phyloP scores from a whole-genome alignment of 805 yeast genomes.

The Yarrowia bubula region DNA sequence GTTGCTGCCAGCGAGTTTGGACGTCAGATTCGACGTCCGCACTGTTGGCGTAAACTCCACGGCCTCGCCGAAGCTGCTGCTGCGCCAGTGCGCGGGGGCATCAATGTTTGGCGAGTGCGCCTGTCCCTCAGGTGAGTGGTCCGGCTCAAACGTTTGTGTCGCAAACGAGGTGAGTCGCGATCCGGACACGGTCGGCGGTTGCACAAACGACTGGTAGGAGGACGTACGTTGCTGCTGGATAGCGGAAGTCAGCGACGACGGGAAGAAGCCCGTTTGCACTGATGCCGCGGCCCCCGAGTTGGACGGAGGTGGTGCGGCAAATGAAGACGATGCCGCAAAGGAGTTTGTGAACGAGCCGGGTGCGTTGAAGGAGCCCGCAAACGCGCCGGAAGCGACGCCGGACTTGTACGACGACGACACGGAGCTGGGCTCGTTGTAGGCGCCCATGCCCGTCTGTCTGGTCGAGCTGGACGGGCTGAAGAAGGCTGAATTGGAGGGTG shows the following conservation, averaged over 20 bases:
- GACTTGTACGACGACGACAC: slow-evolving; percentile 30
- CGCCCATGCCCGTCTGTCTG: slow-evolving; percentile 31
- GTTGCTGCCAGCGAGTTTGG: slow-evolving; percentile 35
- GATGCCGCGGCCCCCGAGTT: slow-evolving; percentile 7
- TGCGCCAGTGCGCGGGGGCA: slow-evolving; percentile 19
- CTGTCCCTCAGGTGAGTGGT: slow-evolving; percentile 12
- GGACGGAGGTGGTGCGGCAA: neutral
- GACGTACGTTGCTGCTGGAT: slow-evolving; percentile 23
- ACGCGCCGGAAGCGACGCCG: slow-evolving; percentile 24
- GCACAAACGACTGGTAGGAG: slow-evolving; percentile 25
- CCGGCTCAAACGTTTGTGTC: slow-evolving; percentile 22
- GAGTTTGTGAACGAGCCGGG: neutral
- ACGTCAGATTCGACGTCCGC: slow-evolving; percentile 14
- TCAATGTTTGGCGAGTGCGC: slow-evolving; percentile 23
- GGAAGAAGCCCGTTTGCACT: slow-evolving; percentile 30
- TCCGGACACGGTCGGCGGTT: neutral
- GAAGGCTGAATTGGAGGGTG: slow-evolving; percentile 29
- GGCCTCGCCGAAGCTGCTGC: slow-evolving; percentile 2
- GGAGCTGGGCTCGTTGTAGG: slow-evolving; percentile 35
- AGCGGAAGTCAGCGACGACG: slow-evolving; percentile 37
- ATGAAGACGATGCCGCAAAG: neutral
- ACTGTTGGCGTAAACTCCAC: slow-evolving; percentile 3
- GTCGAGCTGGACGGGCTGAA: slow-evolving; percentile 36
- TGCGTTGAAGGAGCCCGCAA: neutral
- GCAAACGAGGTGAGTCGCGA: slow-evolving; percentile 25